Evolutionary conservation across 2,329 filamentous ascomycete species (phyloP).

Genomic region (Fusarium udum): DNA sequence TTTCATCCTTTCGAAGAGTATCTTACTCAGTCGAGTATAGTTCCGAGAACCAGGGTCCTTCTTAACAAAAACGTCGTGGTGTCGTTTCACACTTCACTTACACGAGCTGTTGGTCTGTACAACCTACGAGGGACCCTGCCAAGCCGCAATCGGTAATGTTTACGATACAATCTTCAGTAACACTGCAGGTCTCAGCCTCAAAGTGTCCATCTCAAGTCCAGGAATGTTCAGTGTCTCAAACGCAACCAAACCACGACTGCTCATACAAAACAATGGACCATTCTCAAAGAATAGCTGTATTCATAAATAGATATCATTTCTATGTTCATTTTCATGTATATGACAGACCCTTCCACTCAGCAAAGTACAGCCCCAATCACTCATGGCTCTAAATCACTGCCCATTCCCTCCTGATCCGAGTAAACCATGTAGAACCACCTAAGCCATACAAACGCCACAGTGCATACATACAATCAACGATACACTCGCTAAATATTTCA

Average conservation of each 20-base stretch:
- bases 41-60: background rate
- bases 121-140: background rate
- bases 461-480: constrained; percentile 3
- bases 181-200: background rate
- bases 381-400: constrained; percentile 22
- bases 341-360: background rate
- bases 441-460: constrained; percentile 39
- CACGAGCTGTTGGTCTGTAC: background rate
- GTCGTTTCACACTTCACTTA: background rate
- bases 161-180: background rate
- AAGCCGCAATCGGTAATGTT: background rate
- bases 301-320: constrained; percentile 3
- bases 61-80: background rate
- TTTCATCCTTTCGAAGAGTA: no score
- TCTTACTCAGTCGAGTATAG: background rate
- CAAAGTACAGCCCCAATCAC: background rate
- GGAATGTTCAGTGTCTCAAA: background rate
- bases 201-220: background rate
- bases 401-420: constrained; percentile 11
- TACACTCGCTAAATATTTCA: constrained; percentile 2
- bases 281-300: background rate
- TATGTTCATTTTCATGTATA: constrained; percentile 4
- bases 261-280: fast-evolving
- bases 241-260: background rate
- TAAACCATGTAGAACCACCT: constrained; percentile 19